phyloP scores from a whole-genome alignment of 2,329 filamentous ascomycete species.

The Alternaria gansuensis region DNA sequence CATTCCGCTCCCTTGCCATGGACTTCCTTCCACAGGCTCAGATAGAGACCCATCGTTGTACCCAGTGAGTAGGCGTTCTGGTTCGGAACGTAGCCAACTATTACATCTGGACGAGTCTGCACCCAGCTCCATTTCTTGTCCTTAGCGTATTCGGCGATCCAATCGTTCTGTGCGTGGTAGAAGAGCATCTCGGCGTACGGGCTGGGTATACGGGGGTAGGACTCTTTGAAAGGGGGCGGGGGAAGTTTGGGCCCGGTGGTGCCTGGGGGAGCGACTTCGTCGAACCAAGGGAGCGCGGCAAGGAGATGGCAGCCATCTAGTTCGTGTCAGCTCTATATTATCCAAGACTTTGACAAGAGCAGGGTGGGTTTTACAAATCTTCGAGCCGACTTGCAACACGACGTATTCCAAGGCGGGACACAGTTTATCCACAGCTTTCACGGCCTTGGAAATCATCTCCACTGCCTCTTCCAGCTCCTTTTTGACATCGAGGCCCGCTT shows the following conservation, averaged over 20 bases:
- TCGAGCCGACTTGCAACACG: slow-evolving; percentile 43
- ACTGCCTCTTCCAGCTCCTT: slow-evolving; percentile 54
- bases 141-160: slow-evolving; percentile 45
- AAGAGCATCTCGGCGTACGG: slow-evolving; percentile 52
- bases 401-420: slow-evolving; percentile 37
- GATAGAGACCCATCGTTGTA: slow-evolving; percentile 51
- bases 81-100: slow-evolving; percentile 56
- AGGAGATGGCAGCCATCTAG: slow-evolving; percentile 55
- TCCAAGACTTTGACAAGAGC: neutral
- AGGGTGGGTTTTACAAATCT: slow-evolving; percentile 44
- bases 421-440: slow-evolving; percentile 44
- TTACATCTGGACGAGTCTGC: slow-evolving; percentile 54
- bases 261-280: slow-evolving; percentile 10
- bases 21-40: slow-evolving; percentile 50
- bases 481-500: slow-evolving; percentile 52
- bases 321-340: slow-evolving; percentile 4
- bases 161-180: slow-evolving; percentile 55
- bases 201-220: slow-evolving; percentile 24
- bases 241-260: slow-evolving; percentile 18
- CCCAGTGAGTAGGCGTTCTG: slow-evolving; percentile 53
- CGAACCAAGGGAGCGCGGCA: slow-evolving; percentile 35
- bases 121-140: slow-evolving; percentile 53
- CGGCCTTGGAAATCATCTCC: slow-evolving; percentile 54
- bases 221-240: slow-evolving; percentile 18
- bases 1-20: slow-evolving; percentile 51